Conservation (phyloP, 2,329 filamentous ascomycete species). For the Sclerotinia borealis region DNA sequence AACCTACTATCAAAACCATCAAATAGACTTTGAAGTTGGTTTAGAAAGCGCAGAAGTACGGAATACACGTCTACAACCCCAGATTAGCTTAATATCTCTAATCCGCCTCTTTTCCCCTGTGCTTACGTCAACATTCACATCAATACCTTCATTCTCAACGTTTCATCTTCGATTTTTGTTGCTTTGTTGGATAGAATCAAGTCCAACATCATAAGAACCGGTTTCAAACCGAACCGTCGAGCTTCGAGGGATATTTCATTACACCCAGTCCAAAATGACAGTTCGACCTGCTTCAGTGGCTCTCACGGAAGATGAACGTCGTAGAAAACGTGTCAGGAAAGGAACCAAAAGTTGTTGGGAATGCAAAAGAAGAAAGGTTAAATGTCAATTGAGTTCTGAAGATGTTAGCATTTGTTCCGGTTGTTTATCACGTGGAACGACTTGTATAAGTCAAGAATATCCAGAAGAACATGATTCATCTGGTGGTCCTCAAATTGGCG, state of each 20-base stretch:
- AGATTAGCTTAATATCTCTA: not conserved
- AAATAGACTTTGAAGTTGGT: not conserved
- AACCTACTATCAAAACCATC: not conserved
- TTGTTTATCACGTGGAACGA: conserved; percentile 39
- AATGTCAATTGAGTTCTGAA: conserved; percentile 40
- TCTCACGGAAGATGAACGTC: conserved; percentile 21
- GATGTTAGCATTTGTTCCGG: conserved; percentile 39
- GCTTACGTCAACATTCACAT: not conserved
- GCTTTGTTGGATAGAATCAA: no score
- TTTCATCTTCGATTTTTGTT: not conserved
- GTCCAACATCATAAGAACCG: no score
- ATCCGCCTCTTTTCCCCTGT: not conserved
- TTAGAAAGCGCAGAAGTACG: not conserved
- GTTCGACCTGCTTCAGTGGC: conserved; percentile 3
- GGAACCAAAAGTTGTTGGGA: conserved; percentile 55
- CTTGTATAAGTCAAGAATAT: conserved; percentile 31
- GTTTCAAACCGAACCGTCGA: not conserved
- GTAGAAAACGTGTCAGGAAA: conserved; percentile 35
- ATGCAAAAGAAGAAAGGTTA: conserved; percentile 47
- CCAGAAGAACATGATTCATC: conserved; percentile 28
- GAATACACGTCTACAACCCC: no score
- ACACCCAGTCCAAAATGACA: not conserved
- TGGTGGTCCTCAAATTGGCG: conserved; percentile 26
- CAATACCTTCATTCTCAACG: not conserved
- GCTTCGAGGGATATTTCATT: not conserved